phyloP scores from a whole-genome alignment of 176 grass and related monocot genomes.

The Tillandsia fasciculata region DNA sequence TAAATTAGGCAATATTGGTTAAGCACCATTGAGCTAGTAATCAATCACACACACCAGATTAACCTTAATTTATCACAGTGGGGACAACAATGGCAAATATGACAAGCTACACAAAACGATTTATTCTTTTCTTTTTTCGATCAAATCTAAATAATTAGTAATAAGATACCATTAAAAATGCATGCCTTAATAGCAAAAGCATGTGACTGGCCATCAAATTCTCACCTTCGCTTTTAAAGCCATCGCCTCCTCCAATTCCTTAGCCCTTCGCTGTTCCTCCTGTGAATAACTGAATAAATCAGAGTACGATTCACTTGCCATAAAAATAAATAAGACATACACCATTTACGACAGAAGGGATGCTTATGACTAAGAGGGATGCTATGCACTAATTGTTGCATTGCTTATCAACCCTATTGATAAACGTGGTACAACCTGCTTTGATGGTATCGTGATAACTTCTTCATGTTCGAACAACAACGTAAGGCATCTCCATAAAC shows the following conservation, averaged over 20 bases:
- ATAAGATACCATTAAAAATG: neutral
- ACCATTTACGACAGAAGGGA: neutral
- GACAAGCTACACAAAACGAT: neutral
- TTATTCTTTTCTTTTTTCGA: neutral
- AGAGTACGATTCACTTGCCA: neutral
- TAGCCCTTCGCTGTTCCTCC: conserved; percentile 17
- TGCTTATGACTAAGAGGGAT: neutral
- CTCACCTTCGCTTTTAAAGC: conserved; percentile 11
- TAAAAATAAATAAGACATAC: neutral
- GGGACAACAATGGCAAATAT: neutral
- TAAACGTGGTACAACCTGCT: too few species aligned
- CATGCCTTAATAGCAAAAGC: neutral
- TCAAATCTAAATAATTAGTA: neutral
- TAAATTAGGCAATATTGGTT: too few species aligned
- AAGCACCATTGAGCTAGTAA: too few species aligned
- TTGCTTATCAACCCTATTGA: too few species aligned
- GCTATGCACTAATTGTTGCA: neutral
- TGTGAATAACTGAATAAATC: neutral
- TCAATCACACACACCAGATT: too few species aligned
- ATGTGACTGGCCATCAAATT: neutral
- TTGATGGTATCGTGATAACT: too few species aligned
- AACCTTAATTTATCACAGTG: too few species aligned
- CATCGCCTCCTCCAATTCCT: conserved; percentile 3
- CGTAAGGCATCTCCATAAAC: too few species aligned
- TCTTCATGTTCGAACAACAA: too few species aligned